Base-by-base conservation (phyloP, 2,329 filamentous ascomycete genomes). In the Fusarium sp. region DNA sequence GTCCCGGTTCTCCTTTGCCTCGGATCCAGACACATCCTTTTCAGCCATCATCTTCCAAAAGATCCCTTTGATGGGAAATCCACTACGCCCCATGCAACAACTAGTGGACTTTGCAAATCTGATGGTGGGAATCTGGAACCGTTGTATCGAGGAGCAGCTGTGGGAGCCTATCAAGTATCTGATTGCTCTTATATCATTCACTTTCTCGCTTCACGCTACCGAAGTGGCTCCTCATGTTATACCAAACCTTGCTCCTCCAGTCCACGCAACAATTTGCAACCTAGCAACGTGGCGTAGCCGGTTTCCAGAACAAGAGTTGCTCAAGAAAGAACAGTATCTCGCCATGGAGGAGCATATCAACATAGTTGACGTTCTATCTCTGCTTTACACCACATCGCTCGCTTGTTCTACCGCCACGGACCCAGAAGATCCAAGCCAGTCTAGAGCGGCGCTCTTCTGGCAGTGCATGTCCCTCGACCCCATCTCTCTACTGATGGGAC, bases 41-140 rank as follows among this genome's bases (percentile, higher is more conserved):
- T 90, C 92, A 0, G 90, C 92, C 4, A 85, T 91, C 24, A 88
- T 95, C 33, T 88, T 94, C 62, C 90, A 93, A 71, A 88, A 88
- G 51, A 82, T 96, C n/a, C 89, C 92, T 0, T 79, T 85, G 7
- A 85, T 91, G 70, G 88, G 88, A 60, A 85, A 82, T 55, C 83
- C 80, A 63, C 83, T 78, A 62, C 86, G 83, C 67, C 88, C 83
- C 57, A 85, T 83, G 81, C 89, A 83, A 78, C 84, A 93, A 5
- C 87, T 92, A 1, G 83, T 92, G 11, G 89, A 91, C 68, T 91
- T 95, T 72, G 90, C 90, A 59, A 85, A 89, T 57, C 84, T 91
- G 33, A 81, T 95, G 22, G 86, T 94, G 58, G 85, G 87, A 17
- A 80, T 96, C 16, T 96, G 94, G 93, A 85, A 86, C 17, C 87